A percentile compares a stretch with the other conserved stretches of the same genome.
These are phyloP conservation scores for Kwoniella sp. DNA, from an alignment of 768 basidiomycete species.

Conservation along the genomic window DNA sequence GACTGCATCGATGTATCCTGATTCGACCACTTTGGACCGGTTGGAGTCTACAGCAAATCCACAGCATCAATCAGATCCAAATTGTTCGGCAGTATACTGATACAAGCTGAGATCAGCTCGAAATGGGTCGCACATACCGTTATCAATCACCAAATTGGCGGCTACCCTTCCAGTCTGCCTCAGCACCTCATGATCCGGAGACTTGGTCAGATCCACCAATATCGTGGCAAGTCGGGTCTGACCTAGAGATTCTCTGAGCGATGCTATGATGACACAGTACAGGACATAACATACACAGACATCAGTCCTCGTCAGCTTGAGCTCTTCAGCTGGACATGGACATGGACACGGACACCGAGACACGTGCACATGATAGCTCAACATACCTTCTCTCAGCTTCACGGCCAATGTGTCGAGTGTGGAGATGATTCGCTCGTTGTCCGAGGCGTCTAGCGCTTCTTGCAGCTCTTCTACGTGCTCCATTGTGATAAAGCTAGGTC, in stretches of 20 bases:
- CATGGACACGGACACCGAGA: neutral
- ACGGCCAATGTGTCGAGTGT: neutral
- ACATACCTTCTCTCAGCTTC: conserved; percentile 1
- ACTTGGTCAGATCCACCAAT: conserved; percentile 5
- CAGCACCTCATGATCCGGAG: neutral
- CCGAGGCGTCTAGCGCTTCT: neutral
- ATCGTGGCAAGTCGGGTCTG: conserved; percentile 6
- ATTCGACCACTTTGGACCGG: conserved; percentile 4
- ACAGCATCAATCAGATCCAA: no score
- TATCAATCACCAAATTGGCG: conserved; percentile 22
- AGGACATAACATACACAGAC: no score
- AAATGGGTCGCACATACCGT: conserved; percentile 4
- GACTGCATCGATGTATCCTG: conserved; percentile 15
- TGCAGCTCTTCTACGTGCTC: neutral
- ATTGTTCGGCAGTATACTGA: no score
- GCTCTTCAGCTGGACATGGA: no score
- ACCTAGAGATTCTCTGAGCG: conserved; percentile 3
- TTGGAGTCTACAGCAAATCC: conserved; percentile 13
- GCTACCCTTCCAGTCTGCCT: conserved; percentile 23
- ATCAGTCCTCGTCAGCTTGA: no score
- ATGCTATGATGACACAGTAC: neutral
- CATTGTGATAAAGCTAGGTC: no score
- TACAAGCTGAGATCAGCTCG: neutral
- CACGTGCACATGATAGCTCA: neutral
- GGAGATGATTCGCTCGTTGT: neutral